These are phyloP conservation scores for Phytophthora hibernalis DNA, from an alignment of 352 stramenopile species.

Conservation along the genomic window DNA sequence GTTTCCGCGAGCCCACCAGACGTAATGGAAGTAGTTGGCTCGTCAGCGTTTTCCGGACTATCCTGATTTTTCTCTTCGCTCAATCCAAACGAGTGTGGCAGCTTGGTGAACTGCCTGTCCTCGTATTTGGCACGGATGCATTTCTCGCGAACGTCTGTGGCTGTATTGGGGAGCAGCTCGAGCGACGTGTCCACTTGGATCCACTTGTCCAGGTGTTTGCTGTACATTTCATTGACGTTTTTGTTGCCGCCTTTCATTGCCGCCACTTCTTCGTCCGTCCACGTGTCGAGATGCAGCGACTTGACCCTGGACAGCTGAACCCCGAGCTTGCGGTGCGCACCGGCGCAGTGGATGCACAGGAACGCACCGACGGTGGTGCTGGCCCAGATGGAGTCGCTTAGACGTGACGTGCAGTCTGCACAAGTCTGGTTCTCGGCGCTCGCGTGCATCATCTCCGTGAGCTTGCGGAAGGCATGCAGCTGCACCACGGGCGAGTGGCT, in stretches of 20 bases:
- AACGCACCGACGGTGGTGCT: conserved; percentile 94
- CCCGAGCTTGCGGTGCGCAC: conserved; percentile 94
- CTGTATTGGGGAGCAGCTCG: conserved; percentile 45
- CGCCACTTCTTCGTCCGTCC: conserved; percentile 73
- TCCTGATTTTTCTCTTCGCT: conserved; percentile 63
- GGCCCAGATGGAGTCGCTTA: conserved; percentile 93
- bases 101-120: conserved; percentile 65
- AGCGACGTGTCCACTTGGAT: conserved; percentile 46
- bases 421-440: conserved; percentile 73
- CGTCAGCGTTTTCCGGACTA: conserved; percentile 58
- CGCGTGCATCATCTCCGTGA: conserved; percentile 71
- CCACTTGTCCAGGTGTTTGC: conserved; percentile 67
- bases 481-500: conserved; percentile 38
- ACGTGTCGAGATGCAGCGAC: conserved; percentile 81
- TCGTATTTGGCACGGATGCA: conserved; percentile 81
- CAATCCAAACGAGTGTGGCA: conserved; percentile 30
- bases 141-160: conserved; percentile 54
- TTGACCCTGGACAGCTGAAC: conserved; percentile 94
- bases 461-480: conserved; percentile 55
- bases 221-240: conserved; percentile 61
- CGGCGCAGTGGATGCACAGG: conserved; percentile 96
- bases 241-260: conserved; percentile 84
- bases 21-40: conserved; percentile 28
- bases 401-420: conserved; percentile 73
- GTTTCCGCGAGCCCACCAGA: conserved; percentile 20